Evolutionary conservation across 164 flowering plant species (phyloP).

Genomic region (Vitis cinerea): DNA sequence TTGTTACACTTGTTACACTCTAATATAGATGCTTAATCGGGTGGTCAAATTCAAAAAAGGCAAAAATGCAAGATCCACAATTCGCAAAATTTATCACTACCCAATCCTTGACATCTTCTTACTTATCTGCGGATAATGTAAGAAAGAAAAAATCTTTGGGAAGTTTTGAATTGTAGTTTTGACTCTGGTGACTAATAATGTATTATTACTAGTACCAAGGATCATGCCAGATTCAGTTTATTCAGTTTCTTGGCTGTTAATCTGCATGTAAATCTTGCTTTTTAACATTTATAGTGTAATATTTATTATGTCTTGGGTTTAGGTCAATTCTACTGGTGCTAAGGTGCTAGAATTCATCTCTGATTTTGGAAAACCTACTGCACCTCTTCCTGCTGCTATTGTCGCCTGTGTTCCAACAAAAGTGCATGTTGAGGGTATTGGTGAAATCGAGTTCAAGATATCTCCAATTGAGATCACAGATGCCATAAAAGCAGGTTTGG

Average conservation of each 20-base stretch:
- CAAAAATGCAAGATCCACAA: too few species aligned
- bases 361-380: slow-evolving; percentile 83
- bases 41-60: too few species aligned
- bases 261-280: not conserved
- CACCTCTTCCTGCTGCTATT: slow-evolving; percentile 94
- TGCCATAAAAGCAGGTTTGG: slow-evolving; percentile 78
- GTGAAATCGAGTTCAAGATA: slow-evolving; percentile 84
- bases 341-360: slow-evolving; percentile 82
- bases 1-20: not conserved
- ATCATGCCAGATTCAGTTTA: not conserved
- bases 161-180: not conserved
- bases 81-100: not conserved
- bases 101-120: not conserved
- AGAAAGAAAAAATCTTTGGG: not conserved
- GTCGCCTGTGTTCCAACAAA: slow-evolving; percentile 97
- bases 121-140: not conserved
- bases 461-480: slow-evolving; percentile 67
- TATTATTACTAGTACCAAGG: not conserved
- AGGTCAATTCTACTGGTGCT: slow-evolving; percentile 90
- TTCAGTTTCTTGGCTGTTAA: not conserved
- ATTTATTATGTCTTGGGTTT: slow-evolving; percentile 2
- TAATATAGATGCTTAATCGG: too few species aligned
- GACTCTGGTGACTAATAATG: not conserved
- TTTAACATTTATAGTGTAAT: not conserved
- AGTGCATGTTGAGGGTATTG: slow-evolving; percentile 74